phyloP scores from a whole-genome alignment of 345 rosid genomes.

The Syzygium aromaticum region DNA sequence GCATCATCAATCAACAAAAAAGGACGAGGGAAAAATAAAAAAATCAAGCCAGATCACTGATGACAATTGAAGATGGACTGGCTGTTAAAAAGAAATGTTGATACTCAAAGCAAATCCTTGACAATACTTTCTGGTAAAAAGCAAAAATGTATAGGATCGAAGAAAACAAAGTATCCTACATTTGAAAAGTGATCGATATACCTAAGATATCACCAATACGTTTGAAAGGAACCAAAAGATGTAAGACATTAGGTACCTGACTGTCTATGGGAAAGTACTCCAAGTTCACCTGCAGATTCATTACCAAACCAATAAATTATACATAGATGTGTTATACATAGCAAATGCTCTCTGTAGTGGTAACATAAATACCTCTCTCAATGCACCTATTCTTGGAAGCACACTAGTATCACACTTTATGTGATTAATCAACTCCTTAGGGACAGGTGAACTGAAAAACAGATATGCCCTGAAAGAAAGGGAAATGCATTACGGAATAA shows the following conservation, averaged over 20 bases:
- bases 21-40: not conserved
- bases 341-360: too few relatives aligned
- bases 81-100: not conserved
- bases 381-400: slow-evolving; percentile 79
- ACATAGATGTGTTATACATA: not conserved
- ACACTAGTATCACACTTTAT: slow-evolving; percentile 82
- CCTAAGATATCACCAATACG: not conserved
- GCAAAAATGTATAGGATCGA: not conserved
- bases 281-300: slow-evolving; percentile 68
- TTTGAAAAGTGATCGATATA: not conserved
- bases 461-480: slow-evolving; percentile 52
- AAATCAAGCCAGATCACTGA: not conserved
- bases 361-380: slow-evolving; percentile 59
- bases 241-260: slow-evolving; percentile 36
- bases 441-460: slow-evolving; percentile 71
- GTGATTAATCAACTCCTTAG: slow-evolving; percentile 76
- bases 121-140: not conserved
- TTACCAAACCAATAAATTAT: not conserved
- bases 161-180: not conserved
- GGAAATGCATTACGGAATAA: slow-evolving; percentile 1
- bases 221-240: not conserved
- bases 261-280: slow-evolving; percentile 85
- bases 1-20: not conserved
- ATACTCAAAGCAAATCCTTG: not conserved
- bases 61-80: not conserved